Evolutionary conservation across 805 yeast genomes (phyloP), one percentile per base, ranked within the genome.

Genomic region (Kuraishia capsulata): DNA sequence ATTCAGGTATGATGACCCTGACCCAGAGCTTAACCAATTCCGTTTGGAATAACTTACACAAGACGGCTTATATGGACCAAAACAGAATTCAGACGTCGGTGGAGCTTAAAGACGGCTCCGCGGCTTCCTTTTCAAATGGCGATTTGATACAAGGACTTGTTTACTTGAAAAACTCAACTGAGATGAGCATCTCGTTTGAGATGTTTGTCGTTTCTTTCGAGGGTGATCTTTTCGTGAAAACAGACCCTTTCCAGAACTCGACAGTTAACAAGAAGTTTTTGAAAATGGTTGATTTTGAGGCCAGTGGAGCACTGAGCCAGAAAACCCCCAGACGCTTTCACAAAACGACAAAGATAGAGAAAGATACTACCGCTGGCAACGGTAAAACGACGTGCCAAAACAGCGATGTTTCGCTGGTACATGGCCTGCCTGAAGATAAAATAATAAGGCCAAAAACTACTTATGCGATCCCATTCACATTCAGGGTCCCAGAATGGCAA

Each of bases 131-230:
- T 13, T 24, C 26, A 9, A 28, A 6, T 13, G 14, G 14, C 8
- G 31, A 28, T 17, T 11, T 17, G 17, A 13, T 28, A 13, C 8
- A 9, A 8, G 31, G 31, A 6, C 14, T 9, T 9, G 31, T 28
- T 17, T 5, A 5, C 6, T 13, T 28, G 6, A 13, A 28, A 6
- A 28, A 65, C 41, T 47, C 42, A 5, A 45, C 61, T 2, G 47
- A 49, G n/a, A 41, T 49, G 29, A 50, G 58, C 1, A 54, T 68
- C 26, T 57, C 59, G 3, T 67, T 65, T 42, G 69, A 65, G 33
- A 62, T 62, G 66, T 58, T 67, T 38, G 66, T 63, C 45, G 57
- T 67, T 20, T 53, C 67, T 17, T 64, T 69, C 30, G 73, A 69
- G 48, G 73, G 73, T 1, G 52, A 50, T 24, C 53, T 58, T 37